Evolutionary conservation across 2,329 filamentous ascomycete species (phyloP).

Genomic region (Stromatinia cepivora): DNA sequence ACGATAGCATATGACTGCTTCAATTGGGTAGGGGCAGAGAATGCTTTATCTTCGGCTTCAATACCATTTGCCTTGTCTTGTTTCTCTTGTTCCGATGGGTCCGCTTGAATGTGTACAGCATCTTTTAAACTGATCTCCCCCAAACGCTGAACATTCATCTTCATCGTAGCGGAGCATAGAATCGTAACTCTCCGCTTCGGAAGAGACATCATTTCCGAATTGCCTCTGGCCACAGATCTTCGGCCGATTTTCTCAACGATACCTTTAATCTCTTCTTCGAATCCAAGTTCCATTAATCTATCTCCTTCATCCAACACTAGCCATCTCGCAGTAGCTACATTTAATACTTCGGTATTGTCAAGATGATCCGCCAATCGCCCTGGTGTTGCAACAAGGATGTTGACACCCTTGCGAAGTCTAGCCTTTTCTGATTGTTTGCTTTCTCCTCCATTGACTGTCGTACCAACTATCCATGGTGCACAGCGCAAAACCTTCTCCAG

Average conservation of each 20-base stretch:
- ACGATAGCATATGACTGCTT: constrained; percentile 89
- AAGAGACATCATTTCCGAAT: constrained; percentile 59
- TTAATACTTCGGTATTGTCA: constrained; percentile 85
- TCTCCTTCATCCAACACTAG: constrained; percentile 94
- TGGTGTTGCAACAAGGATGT: constrained; percentile 93
- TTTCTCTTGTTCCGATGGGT: constrained; percentile 52
- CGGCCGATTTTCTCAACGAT: constrained; percentile 79
- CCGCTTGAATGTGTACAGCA: constrained; percentile 79
- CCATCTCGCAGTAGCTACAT: constrained; percentile 89
- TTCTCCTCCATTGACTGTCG: constrained; percentile 72
- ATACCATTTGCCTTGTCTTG: constrained; percentile 50
- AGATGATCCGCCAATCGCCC: constrained; percentile 89
- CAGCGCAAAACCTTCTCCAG: constrained; percentile 84
- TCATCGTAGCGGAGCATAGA: constrained; percentile 95
- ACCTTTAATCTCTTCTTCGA: constrained; percentile 88
- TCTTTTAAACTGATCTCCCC: constrained; percentile 95
- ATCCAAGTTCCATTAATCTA: constrained; percentile 96
- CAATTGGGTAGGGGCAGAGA: constrained; percentile 84
- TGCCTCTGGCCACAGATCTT: constrained; percentile 60
- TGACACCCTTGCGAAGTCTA: constrained; percentile 88
- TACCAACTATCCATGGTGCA: constrained; percentile 90
- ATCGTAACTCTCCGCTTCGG: constrained; percentile 79
- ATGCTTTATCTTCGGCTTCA: constrained; percentile 52
- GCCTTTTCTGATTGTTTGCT: constrained; percentile 84
- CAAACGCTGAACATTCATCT: constrained; percentile 91